These are phyloP conservation scores for Debaryomyces prosopidis DNA, from an alignment of 805 yeast species.

Conservation along the genomic window DNA sequence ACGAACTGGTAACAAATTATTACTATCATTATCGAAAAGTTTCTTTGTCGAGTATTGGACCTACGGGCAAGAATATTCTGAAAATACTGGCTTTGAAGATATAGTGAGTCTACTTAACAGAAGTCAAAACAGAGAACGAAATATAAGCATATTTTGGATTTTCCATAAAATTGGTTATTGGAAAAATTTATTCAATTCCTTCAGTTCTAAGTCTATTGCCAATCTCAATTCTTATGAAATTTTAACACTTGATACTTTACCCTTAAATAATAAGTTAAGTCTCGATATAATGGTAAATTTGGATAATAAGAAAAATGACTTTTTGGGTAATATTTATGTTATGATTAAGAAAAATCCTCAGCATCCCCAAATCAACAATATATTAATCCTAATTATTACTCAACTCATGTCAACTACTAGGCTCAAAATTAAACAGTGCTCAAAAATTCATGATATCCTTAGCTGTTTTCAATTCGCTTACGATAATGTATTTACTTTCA, in stretches of 20 bases:
- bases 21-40: slow-evolving; percentile 10
- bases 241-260: slow-evolving; percentile 23
- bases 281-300: not conserved
- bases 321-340: slow-evolving; percentile 7
- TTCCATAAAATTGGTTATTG: slow-evolving; percentile 29
- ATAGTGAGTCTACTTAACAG: slow-evolving; percentile 15
- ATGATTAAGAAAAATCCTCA: slow-evolving; percentile 13
- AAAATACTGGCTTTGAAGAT: slow-evolving; percentile 1
- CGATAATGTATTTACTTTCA: slow-evolving; percentile 1
- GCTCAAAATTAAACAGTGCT: not conserved
- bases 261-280: slow-evolving; percentile 16
- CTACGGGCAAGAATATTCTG: slow-evolving; percentile 11
- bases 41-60: slow-evolving; percentile 28
- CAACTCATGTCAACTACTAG: slow-evolving; percentile 11
- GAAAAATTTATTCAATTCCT: slow-evolving; percentile 20
- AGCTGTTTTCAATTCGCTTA: not conserved
- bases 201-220: slow-evolving; percentile 9
- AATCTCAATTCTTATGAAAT: slow-evolving; percentile 17
- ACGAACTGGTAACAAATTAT: not conserved
- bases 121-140: slow-evolving; percentile 2
- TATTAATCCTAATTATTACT: slow-evolving; percentile 17
- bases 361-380: slow-evolving; percentile 20
- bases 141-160: slow-evolving; percentile 24
- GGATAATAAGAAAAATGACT: not conserved
- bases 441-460: not conserved